These are phyloP conservation scores for Camillea tinctor DNA, from an alignment of 2,329 filamentous ascomycete genomes.

Conservation along the genomic window DNA sequence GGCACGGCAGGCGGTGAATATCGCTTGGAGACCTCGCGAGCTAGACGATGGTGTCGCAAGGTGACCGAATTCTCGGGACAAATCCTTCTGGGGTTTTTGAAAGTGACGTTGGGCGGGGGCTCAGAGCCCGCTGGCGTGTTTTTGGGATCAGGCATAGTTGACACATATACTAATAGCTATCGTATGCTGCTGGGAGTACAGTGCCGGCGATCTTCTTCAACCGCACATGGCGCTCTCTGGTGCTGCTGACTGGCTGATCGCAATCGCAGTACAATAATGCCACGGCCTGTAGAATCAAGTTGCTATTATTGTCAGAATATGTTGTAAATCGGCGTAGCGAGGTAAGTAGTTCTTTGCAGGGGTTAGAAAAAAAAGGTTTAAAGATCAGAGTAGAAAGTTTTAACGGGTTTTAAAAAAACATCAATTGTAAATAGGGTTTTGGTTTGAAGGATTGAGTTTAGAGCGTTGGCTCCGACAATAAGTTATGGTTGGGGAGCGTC, in stretches of 20 bases:
- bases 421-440: background rate
- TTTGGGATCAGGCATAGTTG: conserved; percentile 26
- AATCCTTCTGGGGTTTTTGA: conserved; percentile 37
- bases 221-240: conserved; percentile 13
- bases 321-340: no score
- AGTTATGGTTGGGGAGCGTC: background rate
- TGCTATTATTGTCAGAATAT: background rate
- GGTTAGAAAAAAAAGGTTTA: background rate
- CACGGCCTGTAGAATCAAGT: background rate
- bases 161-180: conserved; percentile 17
- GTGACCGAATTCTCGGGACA: conserved; percentile 48
- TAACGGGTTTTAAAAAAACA: background rate
- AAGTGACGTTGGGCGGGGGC: conserved; percentile 24
- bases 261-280: background rate
- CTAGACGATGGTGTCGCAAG: conserved; percentile 44
- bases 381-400: background rate
- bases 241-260: background rate
- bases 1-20: conserved; percentile 13
- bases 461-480: background rate
- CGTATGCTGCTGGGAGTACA: conserved; percentile 8
- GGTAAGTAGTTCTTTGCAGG: background rate
- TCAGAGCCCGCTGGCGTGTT: conserved; percentile 23
- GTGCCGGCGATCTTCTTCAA: conserved; percentile 1
- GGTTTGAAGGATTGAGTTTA: background rate
- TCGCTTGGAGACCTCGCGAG: conserved; percentile 39